These are phyloP conservation scores for Syncephalastrum racemosum DNA, from an alignment of 371 early-diverging fungal genomes.

Conservation along the genomic window DNA sequence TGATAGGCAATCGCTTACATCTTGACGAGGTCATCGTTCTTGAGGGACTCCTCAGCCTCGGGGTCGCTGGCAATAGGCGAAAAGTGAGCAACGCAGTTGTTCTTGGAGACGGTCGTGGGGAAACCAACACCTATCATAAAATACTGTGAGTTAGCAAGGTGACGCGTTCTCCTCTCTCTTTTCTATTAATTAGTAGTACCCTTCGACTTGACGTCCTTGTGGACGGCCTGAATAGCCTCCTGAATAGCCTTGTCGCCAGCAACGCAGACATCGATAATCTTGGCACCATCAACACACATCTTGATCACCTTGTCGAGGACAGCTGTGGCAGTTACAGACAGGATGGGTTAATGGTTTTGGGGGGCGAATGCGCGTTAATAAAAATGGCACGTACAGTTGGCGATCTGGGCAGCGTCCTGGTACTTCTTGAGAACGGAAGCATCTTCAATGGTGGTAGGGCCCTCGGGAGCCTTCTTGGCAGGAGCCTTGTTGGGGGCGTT, in stretches of 20 bases:
- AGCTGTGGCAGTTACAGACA: slow-evolving; percentile 33
- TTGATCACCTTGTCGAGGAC: slow-evolving; percentile 71
- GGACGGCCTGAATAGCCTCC: slow-evolving; percentile 56
- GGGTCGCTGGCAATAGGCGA: slow-evolving; percentile 72
- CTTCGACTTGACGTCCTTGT: slow-evolving; percentile 67
- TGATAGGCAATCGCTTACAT: slow-evolving; percentile 60
- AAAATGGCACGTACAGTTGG: background rate
- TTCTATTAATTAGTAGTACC: slow-evolving; percentile 38
- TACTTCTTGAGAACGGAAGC: slow-evolving; percentile 82
- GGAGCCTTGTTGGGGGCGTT: too few species aligned
- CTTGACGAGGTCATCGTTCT: slow-evolving; percentile 88
- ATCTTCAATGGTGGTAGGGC: slow-evolving; percentile 49
- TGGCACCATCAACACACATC: slow-evolving; percentile 72
- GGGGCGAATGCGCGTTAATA: background rate
- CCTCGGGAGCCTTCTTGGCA: slow-evolving; percentile 24
- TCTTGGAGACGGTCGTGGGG: slow-evolving; percentile 85
- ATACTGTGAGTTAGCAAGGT: background rate
- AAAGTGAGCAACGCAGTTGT: slow-evolving; percentile 86
- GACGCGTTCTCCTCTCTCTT: background rate
- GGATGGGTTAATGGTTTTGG: slow-evolving; percentile 4
- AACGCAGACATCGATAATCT: slow-evolving; percentile 77
- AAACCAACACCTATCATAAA: slow-evolving; percentile 76
- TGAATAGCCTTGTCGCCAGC: slow-evolving; percentile 79
- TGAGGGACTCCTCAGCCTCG: slow-evolving; percentile 58
- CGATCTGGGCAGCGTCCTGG: slow-evolving; percentile 10